These are phyloP conservation scores for Plasmodium gaboni DNA, from an alignment of 169 alveolate genomes.

Conservation along the genomic window DNA sequence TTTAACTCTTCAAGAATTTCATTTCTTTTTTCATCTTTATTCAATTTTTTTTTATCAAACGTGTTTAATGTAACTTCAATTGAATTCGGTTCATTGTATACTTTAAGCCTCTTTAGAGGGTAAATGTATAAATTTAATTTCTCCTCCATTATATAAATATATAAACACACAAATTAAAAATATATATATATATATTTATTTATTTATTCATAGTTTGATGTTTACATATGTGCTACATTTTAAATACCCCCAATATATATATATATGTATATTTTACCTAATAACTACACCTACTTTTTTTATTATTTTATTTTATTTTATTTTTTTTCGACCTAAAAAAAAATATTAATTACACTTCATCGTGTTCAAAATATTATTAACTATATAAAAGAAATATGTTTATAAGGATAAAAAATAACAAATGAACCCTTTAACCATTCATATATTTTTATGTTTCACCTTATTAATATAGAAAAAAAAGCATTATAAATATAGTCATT, in stretches of 20 bases:
- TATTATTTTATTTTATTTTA: too few relatives aligned
- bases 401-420: too few relatives aligned
- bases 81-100: slow-evolving; percentile 37
- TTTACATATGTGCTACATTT: neutral
- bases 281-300: too few relatives aligned
- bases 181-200: neutral
- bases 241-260: neutral
- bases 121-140: slow-evolving; percentile 46
- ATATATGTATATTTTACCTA: too few relatives aligned
- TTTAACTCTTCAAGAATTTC: neutral
- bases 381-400: too few relatives aligned
- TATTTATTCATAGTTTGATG: neutral
- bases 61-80: slow-evolving; percentile 33
- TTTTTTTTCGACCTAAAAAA: too few relatives aligned
- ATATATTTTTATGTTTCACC: too few relatives aligned
- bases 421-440: too few relatives aligned
- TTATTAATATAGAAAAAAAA: too few relatives aligned
- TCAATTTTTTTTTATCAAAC: neutral
- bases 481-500: too few relatives aligned
- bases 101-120: slow-evolving; percentile 34
- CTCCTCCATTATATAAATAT: slow-evolving; percentile 36
- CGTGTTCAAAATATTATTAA: too few relatives aligned
- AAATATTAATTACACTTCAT: too few relatives aligned
- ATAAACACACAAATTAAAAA: neutral
- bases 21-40: neutral